Evolutionary conservation across 2,329 filamentous ascomycete species (phyloP).

Genomic region (Microdochium nivale): DNA sequence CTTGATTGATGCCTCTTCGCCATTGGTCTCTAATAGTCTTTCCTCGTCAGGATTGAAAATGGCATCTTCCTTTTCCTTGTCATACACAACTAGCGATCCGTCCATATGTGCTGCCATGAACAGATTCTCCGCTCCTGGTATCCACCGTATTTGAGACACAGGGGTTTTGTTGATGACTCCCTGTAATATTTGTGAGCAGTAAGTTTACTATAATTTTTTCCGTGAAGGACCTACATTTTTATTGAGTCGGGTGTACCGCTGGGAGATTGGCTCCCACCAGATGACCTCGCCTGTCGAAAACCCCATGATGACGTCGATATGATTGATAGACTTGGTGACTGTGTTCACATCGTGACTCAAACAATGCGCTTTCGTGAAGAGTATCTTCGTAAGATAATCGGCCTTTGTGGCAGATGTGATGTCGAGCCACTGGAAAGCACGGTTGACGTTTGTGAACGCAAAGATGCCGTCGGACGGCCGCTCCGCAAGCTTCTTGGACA

Average conservation of each 20-base stretch:
- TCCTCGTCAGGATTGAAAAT: slow-evolving; percentile 23
- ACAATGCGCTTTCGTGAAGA: slow-evolving; percentile 95
- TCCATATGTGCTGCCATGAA: slow-evolving; percentile 92
- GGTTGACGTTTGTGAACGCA: slow-evolving; percentile 91
- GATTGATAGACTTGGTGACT: slow-evolving; percentile 66
- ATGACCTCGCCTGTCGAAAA: slow-evolving; percentile 96
- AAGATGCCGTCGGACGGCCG: slow-evolving; percentile 72
- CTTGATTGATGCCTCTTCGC: slow-evolving; percentile 18
- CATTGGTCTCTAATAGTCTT: slow-evolving; percentile 14
- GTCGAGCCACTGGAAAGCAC: slow-evolving; percentile 94
- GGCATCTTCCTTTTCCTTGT: slow-evolving; percentile 82
- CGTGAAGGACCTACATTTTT: slow-evolving; percentile 63
- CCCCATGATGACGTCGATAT: slow-evolving; percentile 89
- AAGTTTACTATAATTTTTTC: neutral
- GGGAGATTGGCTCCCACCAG: slow-evolving; percentile 96
- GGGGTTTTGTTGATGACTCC: slow-evolving; percentile 81
- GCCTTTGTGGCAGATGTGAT: slow-evolving; percentile 69
- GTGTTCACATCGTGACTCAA: slow-evolving; percentile 89
- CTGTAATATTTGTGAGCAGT: slow-evolving; percentile 26
- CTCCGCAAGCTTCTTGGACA: slow-evolving; percentile 73
- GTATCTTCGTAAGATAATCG: slow-evolving; percentile 88
- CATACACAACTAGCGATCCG: slow-evolving; percentile 84
- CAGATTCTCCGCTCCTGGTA: slow-evolving; percentile 86
- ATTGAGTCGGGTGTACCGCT: slow-evolving; percentile 91
- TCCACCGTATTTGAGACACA: slow-evolving; percentile 83